Conservation (phyloP, 306 rosid species). For the Dryas alaskensis region DNA sequence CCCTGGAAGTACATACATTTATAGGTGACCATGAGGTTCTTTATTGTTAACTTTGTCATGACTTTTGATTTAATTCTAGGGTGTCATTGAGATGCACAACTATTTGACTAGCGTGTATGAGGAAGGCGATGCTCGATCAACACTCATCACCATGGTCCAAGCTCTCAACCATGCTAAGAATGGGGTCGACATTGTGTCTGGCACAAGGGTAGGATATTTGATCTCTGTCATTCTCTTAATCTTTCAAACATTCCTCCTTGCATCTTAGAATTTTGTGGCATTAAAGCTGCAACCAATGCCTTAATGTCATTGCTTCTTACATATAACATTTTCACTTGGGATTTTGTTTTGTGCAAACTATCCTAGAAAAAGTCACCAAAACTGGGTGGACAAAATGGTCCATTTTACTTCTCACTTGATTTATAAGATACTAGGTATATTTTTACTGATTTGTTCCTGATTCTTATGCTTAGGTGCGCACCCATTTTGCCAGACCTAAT, state of each 20-base stretch:
- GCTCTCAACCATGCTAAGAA: constrained; percentile 99
- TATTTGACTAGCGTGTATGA: constrained; percentile 97
- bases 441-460: not conserved
- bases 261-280: not conserved
- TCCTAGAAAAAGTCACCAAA: not conserved
- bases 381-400: constrained; percentile 13
- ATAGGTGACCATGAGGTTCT: not conserved
- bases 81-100: constrained; percentile 99
- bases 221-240: not conserved
- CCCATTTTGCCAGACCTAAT: constrained; percentile 99
- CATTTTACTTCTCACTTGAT: not conserved
- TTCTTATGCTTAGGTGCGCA: constrained; percentile 62
- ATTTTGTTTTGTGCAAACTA: too few relatives aligned
- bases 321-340: too few relatives aligned
- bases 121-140: constrained; percentile 98
- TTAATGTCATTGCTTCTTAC: not conserved
- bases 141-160: constrained; percentile 99
- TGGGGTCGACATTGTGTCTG: constrained; percentile 96
- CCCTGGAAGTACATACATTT: constrained; percentile 1
- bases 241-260: not conserved
- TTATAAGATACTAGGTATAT: too few relatives aligned
- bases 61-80: constrained; percentile 45
- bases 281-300: not conserved
- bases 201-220: constrained; percentile 66
- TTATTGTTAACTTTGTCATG: not conserved